phyloP scores from a whole-genome alignment of 1,139 yeast species.

The Sugiyamaella japonica region DNA sequence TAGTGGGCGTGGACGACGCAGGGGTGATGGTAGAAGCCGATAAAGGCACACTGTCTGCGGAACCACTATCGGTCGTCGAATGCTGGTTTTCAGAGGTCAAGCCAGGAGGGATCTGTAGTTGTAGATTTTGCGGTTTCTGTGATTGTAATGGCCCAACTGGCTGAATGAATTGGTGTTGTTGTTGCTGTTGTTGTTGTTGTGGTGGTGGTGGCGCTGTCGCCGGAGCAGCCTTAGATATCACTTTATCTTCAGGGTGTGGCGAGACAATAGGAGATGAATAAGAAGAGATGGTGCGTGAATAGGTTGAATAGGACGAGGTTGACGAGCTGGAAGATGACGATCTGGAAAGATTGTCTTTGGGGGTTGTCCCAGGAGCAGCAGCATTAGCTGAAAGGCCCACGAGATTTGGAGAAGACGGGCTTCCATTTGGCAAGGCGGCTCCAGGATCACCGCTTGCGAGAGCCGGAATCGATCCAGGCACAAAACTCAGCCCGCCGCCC shows the following conservation, averaged over 20 bases:
- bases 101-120: conserved; percentile 1
- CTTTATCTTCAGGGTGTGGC: conserved; percentile 20
- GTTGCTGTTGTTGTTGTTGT: neutral
- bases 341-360: conserved; percentile 13
- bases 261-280: conserved; percentile 20
- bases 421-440: neutral
- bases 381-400: neutral
- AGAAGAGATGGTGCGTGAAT: conserved; percentile 18
- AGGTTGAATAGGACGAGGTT: conserved; percentile 16
- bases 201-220: neutral
- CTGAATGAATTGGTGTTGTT: neutral
- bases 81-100: neutral
- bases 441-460: neutral
- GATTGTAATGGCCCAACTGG: neutral
- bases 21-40: neutral
- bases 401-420: conserved; percentile 13
- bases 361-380: neutral
- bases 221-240: neutral
- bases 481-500: conserved; percentile 18
- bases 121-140: conserved; percentile 2
- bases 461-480: conserved; percentile 15
- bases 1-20: neutral
- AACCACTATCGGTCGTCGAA: neutral
- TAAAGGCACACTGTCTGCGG: neutral
- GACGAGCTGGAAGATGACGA: conserved; percentile 20